A percentile compares a stretch with the other conserved stretches of the same genome.
Conservation (phyloP, 1,139 yeast genomes). For the Pichia sp. region DNA sequence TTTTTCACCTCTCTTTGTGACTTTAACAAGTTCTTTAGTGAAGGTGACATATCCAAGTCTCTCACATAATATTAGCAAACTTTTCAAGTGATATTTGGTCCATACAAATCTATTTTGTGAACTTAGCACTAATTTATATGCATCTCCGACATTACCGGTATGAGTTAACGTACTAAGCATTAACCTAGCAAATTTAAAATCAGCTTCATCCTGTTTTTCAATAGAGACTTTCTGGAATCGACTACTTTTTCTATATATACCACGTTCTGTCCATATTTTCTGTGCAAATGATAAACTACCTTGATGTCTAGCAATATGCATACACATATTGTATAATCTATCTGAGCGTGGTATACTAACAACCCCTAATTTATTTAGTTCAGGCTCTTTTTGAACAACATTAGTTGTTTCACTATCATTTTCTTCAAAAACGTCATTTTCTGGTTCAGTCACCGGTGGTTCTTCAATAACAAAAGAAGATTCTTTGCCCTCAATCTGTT, state of each 20-base stretch:
- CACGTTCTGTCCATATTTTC: constrained; percentile 71
- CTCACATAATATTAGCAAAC: constrained; percentile 42
- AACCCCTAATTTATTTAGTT: background rate
- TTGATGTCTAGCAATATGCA: constrained; percentile 59
- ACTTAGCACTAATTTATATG: constrained; percentile 58
- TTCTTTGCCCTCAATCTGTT: background rate
- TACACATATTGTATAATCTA: constrained; percentile 52
- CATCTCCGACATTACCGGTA: constrained; percentile 57
- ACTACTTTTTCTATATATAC: constrained; percentile 54
- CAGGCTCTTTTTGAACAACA: background rate
- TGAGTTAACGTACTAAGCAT: constrained; percentile 52
- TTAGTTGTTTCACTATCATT: background rate
- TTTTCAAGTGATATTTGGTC: constrained; percentile 54
- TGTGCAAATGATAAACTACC: constrained; percentile 53
- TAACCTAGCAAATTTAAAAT: constrained; percentile 62
- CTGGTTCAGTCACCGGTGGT: constrained; percentile 16
- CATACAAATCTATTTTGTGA: constrained; percentile 68
- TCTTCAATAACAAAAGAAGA: constrained; percentile 25
- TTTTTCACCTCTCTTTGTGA: constrained; percentile 16
- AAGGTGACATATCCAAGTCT: constrained; percentile 36
- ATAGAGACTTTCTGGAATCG: constrained; percentile 39
- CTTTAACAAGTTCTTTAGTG: constrained; percentile 21
- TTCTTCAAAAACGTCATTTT: constrained; percentile 23
- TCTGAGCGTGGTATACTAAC: constrained; percentile 37
- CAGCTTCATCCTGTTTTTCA: constrained; percentile 41